phyloP scores from a whole-genome alignment of 2,329 filamentous ascomycete genomes.

The Colletotrichum tofieldiae region DNA sequence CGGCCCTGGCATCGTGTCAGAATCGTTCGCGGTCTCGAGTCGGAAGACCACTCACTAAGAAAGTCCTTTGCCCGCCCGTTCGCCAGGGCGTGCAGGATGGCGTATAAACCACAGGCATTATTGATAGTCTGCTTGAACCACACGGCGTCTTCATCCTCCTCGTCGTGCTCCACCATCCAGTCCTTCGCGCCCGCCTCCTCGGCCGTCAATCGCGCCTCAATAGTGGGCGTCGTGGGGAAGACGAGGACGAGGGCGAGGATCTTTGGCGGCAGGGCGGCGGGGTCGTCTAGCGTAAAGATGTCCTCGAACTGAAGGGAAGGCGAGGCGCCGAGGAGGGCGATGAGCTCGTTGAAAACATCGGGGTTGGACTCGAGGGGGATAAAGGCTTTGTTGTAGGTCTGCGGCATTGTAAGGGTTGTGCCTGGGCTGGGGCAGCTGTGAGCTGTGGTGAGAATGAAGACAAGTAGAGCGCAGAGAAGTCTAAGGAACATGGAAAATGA shows the following conservation, averaged over 20 bases:
- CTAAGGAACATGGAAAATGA: neutral
- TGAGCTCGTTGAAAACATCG: constrained; percentile 76
- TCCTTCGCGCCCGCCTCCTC: constrained; percentile 37
- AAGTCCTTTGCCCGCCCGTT: constrained; percentile 64
- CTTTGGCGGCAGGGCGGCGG: constrained; percentile 72
- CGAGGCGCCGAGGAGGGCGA: constrained; percentile 75
- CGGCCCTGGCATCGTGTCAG: constrained; percentile 30
- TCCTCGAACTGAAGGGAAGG: constrained; percentile 75
- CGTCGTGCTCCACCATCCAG: constrained; percentile 48
- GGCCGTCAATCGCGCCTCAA: constrained; percentile 68
- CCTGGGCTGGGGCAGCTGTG: constrained; percentile 11
- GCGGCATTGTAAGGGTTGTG: constrained; percentile 22
- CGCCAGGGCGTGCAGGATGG: constrained; percentile 74
- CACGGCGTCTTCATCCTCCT: constrained; percentile 73
- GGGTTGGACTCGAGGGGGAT: constrained; percentile 66
- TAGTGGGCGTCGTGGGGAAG: constrained; percentile 74
- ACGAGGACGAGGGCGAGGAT: constrained; percentile 77
- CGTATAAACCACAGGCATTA: constrained; percentile 81
- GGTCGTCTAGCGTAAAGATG: constrained; percentile 79
- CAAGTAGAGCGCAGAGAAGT: neutral
- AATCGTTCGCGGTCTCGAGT: neutral
- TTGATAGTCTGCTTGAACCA: constrained; percentile 83
- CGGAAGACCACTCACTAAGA: constrained; percentile 58
- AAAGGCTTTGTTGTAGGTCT: constrained; percentile 48
- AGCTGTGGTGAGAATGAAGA: neutral